phyloP scores from a whole-genome alignment of 345 rosid species.

The Reutealis trisperma region DNA sequence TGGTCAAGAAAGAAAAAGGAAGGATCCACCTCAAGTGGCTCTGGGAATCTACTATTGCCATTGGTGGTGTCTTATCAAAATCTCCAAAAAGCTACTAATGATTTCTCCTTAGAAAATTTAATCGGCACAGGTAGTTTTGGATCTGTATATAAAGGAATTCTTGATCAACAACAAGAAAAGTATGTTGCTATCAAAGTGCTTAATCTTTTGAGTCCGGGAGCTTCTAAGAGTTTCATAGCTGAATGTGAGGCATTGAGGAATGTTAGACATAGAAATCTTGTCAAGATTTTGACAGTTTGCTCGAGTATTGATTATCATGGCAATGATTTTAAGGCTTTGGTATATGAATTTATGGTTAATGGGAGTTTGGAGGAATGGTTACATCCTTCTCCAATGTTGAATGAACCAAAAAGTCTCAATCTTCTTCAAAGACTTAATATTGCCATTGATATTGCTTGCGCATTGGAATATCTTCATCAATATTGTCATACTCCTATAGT shows the following conservation, averaged over 20 bases:
- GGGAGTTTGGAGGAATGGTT: not conserved
- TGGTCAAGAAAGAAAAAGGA: not conserved
- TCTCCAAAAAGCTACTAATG: no score
- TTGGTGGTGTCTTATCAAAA: not conserved
- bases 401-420: not conserved
- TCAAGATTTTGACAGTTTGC: conserved; percentile 2
- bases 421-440: not conserved
- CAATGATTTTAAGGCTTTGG: conserved; percentile 13
- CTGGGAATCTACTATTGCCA: not conserved
- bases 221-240: not conserved
- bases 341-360: conserved; percentile 4
- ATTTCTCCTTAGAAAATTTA: no score
- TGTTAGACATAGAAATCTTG: conserved; percentile 12
- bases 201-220: not conserved
- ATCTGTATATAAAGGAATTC: no score
- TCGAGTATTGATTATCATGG: conserved; percentile 8
- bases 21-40: not conserved
- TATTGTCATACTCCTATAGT: not conserved
- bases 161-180: not conserved
- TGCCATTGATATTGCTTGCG: not conserved
- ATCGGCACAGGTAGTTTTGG: no score
- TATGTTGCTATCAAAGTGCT: not conserved
- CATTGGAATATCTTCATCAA: not conserved
- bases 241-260: conserved; percentile 3
- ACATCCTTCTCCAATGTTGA: not conserved